A percentile compares a stretch with the other conserved stretches of the same genome.
phyloP scores from a whole-genome alignment of 192 early-diverging fungal genomes.

The Coemansia pectinata region DNA sequence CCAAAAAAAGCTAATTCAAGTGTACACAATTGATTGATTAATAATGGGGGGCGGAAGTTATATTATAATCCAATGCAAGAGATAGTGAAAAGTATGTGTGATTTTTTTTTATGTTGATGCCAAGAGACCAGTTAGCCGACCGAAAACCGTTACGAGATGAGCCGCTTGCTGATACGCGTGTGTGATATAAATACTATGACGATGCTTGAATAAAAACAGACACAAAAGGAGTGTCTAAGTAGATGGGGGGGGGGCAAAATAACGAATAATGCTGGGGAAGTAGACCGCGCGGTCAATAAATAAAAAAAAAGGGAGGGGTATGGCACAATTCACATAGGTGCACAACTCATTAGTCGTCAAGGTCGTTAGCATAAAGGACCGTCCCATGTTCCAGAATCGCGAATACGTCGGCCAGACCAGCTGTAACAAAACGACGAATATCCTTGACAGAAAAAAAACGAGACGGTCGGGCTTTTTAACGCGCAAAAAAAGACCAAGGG shows the following conservation, averaged over 20 bases:
- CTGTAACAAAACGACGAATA: not conserved
- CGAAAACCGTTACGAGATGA: not conserved
- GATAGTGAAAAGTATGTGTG: not conserved
- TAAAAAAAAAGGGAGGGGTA: not conserved
- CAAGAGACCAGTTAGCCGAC: not conserved
- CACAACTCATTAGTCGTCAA: not conserved
- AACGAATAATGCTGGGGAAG: too few relatives aligned
- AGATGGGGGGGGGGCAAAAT: not conserved
- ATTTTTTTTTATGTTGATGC: not conserved
- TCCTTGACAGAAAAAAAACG: not conserved
- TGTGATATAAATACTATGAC: not conserved
- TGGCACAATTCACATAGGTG: conserved; percentile 5
- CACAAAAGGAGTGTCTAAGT: not conserved
- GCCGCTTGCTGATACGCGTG: not conserved
- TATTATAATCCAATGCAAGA: not conserved
- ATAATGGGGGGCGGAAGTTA: not conserved
- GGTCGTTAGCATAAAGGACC: not conserved
- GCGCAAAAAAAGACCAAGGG: not conserved
- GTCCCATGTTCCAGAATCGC: not conserved
- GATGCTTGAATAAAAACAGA: conserved; percentile 10
- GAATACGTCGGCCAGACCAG: not conserved
- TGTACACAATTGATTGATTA: not conserved
- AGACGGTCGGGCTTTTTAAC: not conserved
- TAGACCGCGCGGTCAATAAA: conserved; percentile 2
- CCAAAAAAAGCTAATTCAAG: not conserved